Base-by-base conservation (phyloP, 2,329 filamentous ascomycete genomes). In the Chrysoporthe deuterocubensis region DNA sequence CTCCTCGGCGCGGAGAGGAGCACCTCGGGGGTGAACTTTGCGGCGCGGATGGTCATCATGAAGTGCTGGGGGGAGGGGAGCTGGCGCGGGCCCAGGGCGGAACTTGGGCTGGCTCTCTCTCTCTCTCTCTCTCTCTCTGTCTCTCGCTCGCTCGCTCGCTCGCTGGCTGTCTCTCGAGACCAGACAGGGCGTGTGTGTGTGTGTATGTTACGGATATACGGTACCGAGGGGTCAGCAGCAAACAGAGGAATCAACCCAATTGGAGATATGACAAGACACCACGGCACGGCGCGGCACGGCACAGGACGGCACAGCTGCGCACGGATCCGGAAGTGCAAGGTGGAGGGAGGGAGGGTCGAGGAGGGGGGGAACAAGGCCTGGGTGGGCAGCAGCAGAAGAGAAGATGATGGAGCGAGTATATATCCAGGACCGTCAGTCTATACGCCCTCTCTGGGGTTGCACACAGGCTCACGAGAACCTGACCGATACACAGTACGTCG, bases 1-100 rank as follows among this genome's bases (percentile, higher is more conserved):
- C 92, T 88, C 67, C 92, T 88, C 43, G 92, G 91, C 18, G 91
- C 91, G 71, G 90, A 90, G 74, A 96, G 85, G 67, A 96, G 84
- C 72, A 92, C 90, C 82, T 93, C 87, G 4, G 92, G 91, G 11
- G 90, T 93, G 80, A 94, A 92, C 72, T 90, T 90, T 72, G 84
- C 83, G 11, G 90, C 89, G 72, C 85, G 84, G 75, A 92, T 85
- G 8, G 90, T 92, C 92, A 94, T 94, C 70, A 70, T 78, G 77
- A 71, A 72, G 67, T 52, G 54, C 43, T 58, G 14, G 62, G 16
- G 34, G 16, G 8, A 9, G 6, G 16, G 7, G 46, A 26, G 16
- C 32, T 26, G 40, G 48, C 14, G 16, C 32, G 16, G 21, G 61
- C 1, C 44, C 7, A 7, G 14, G n/a, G 5, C 26, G 26, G 26